phyloP scores from a whole-genome alignment of 306 rosid genomes.

The Vachellia collinsii region DNA sequence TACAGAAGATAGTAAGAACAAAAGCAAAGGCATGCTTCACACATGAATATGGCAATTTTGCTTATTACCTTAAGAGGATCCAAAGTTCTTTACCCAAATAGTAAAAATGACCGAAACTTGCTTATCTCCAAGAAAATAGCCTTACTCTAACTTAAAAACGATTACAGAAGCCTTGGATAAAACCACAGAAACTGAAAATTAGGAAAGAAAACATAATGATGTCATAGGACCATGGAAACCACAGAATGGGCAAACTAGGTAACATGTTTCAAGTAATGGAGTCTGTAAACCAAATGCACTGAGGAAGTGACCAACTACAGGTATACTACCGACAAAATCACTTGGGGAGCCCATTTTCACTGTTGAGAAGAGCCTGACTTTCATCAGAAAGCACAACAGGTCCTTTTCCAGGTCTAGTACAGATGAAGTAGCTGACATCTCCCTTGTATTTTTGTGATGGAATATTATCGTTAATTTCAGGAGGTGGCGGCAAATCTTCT shows the following conservation, averaged over 20 bases:
- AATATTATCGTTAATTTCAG: slow-evolving; percentile 69
- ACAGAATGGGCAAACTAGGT: slow-evolving; percentile 39
- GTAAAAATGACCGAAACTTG: slow-evolving; percentile 26
- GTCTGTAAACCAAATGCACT: slow-evolving; percentile 30
- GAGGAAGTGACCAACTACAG: slow-evolving; percentile 36
- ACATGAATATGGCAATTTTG: not conserved
- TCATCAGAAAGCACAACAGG: slow-evolving; percentile 81
- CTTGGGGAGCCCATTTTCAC: slow-evolving; percentile 83
- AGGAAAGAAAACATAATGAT: slow-evolving; percentile 31
- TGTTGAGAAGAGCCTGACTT: slow-evolving; percentile 73
- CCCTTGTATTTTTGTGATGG: slow-evolving; percentile 78
- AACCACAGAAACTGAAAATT: slow-evolving; percentile 45
- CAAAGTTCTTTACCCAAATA: not conserved
- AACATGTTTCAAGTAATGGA: slow-evolving; percentile 41
- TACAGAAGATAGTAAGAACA: not conserved
- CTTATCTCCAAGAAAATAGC: slow-evolving; percentile 38
- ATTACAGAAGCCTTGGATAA: slow-evolving; percentile 36
- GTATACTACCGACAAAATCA: slow-evolving; percentile 37
- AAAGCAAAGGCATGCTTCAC: not conserved
- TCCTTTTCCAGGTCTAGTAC: slow-evolving; percentile 95
- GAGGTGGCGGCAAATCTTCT: slow-evolving; percentile 75
- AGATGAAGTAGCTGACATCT: slow-evolving; percentile 90
- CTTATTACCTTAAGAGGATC: not conserved
- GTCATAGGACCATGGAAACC: slow-evolving; percentile 36
- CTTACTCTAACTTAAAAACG: slow-evolving; percentile 26